Conservation (phyloP, 352 stramenopile genomes). For the Pythium aquatile region DNA sequence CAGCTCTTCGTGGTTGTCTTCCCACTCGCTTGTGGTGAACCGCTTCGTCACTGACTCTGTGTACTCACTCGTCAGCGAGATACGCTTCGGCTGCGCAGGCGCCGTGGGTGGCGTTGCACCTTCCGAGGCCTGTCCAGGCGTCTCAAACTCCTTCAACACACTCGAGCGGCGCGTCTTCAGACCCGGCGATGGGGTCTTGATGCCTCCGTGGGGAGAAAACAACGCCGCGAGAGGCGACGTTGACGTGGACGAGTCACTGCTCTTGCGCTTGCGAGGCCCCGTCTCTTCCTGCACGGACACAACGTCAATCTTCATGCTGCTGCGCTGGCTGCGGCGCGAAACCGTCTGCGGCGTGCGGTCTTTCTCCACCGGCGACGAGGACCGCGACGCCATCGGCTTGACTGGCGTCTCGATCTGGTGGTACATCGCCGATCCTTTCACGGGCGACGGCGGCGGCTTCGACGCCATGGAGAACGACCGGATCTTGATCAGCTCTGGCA, state of each 20-base stretch:
- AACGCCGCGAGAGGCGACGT: constrained; percentile 7
- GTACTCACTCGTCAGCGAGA: constrained; percentile 12
- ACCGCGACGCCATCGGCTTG: background rate
- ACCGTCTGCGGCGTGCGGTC: background rate
- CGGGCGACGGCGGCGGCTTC: constrained; percentile 11
- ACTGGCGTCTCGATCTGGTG: constrained; percentile 8
- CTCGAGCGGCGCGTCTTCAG: constrained; percentile 21
- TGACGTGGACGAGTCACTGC: constrained; percentile 10
- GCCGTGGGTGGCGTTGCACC: constrained; percentile 20
- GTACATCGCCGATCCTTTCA: constrained; percentile 8
- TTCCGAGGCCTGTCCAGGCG: constrained; percentile 18
- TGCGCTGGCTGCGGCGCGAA: constrained; percentile 7
- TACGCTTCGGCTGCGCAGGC: constrained; percentile 20
- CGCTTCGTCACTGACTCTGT: constrained; percentile 7
- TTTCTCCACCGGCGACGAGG: background rate
- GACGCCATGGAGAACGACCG: constrained; percentile 1
- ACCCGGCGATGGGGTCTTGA: constrained; percentile 26
- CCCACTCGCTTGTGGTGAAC: constrained; percentile 12
- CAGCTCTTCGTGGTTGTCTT: constrained; percentile 17
- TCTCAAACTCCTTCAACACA: constrained; percentile 26
- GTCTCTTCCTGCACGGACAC: constrained; percentile 14
- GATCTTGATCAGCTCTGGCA: constrained; percentile 18
- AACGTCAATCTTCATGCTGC: constrained; percentile 22
- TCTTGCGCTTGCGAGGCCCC: constrained; percentile 24
- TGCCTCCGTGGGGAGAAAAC: constrained; percentile 17